Evolutionary conservation across 2,329 filamentous ascomycete genomes (phyloP), one percentile per base, ranked within the genome.

Genomic region (Talaromyces sp.): DNA sequence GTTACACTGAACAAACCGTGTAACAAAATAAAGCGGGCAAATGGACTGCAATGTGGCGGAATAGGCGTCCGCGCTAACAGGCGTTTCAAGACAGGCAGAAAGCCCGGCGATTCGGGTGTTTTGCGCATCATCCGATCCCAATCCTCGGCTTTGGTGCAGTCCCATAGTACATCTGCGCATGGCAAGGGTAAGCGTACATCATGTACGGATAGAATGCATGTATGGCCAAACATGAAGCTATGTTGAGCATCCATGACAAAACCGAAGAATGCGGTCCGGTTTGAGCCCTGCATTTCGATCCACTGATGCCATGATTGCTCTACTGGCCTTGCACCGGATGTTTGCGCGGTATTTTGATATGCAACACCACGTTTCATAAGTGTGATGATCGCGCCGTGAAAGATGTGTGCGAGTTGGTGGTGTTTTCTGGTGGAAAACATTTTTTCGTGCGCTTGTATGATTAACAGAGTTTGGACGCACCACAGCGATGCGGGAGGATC

Each of bases 181-280:
- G 72, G 72, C 35, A 74, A 62, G 3, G 71, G 67, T 8, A 74
- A 66, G 14, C 67, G 71, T 22, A 74, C 66, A 54, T 74, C 72
- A 37, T 71, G 69, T 6, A 72, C 70, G 1, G 71, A 72, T 13
- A 74, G 68, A 41, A 70, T 67, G 22, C 70, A 70, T 1, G 68
- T 72, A 48, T 73, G 72, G 2, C 72, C 72, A 37, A 74, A 74
- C 65, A 73, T 70, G 50, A 70, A 73, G 35, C 67, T 68, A 61
- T 74, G 72, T 31, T 74, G 72, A 3, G 72, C 71, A 60, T 74
- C 72, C 72, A 74, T 74, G 11, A 73, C 59, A 47, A 74, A 74
- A 0, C 70, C 72, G 45, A 74, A 74, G 56, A 70, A 73, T 22
- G 72, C 72, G 2, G 70, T 70, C 3, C 72, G 66, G 31, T 69